These are phyloP conservation scores for Rubia occidens DNA, from an alignment of 305 asterid species.

Conservation along the genomic window DNA sequence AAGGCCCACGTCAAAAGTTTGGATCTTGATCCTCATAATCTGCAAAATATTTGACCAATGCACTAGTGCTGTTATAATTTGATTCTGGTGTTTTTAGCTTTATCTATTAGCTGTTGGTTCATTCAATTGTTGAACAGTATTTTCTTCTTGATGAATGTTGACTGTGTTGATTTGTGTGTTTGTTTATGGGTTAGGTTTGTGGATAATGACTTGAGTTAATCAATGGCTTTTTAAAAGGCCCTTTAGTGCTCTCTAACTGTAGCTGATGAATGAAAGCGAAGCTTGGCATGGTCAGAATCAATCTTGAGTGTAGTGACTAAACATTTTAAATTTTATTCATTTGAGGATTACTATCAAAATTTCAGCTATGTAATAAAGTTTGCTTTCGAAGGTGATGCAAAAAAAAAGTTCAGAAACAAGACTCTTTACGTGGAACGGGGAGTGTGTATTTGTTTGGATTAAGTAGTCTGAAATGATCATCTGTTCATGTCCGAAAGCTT, in stretches of 20 bases:
- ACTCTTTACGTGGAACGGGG: too few relatives aligned
- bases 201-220: not conserved
- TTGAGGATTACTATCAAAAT: not conserved
- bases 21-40: not conserved
- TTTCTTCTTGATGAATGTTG: not conserved
- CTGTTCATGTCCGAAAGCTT: not conserved
- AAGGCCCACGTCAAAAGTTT: constrained; percentile 9
- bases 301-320: not conserved
- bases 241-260: not conserved
- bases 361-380: not conserved
- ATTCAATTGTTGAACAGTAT: not conserved
- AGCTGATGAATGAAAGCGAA: not conserved
- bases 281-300: not conserved
- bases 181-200: not conserved
- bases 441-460: not conserved
- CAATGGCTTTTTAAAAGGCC: not conserved
- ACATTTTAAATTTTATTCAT: not conserved
- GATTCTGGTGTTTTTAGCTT: too few relatives aligned
- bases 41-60: not conserved
- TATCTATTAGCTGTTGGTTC: not conserved
- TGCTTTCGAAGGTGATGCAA: not conserved
- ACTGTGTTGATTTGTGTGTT: not conserved
- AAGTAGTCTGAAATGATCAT: not conserved
- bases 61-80: too few relatives aligned
- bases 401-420: not conserved